Evolutionary conservation across 2,329 filamentous ascomycete genomes (phyloP), one percentile per base, ranked within the genome.

Genomic region (Gremmenia infestans): DNA sequence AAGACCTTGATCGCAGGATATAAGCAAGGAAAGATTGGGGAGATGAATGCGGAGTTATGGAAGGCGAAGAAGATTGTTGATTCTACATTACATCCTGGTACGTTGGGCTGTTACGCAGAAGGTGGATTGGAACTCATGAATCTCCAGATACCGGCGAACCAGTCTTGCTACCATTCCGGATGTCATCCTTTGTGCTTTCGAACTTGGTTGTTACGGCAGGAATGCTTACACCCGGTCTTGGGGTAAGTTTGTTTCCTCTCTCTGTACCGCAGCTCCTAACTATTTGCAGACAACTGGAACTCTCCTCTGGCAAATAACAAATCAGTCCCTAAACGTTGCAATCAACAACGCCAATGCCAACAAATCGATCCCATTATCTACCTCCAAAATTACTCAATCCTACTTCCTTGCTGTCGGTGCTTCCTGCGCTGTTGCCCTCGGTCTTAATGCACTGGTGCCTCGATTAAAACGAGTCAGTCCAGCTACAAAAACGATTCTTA

Each of bases 341-440:
- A 93, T 99, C 80, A 99, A 99, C 81, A 91, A 85, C 71, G 89
- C 93, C 70, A 99, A 99, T 72, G 91, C 93, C 61, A 99, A 99
- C 81, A 99, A 99, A 74, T 96, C 91, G 40, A 92, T 91, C 3
- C 91, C 93, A 1, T 81, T 97, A 60, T 88, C 89, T 19, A 87
- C 84, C 57, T 82, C 83, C 22, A 89, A 90, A 64, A 86, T 99
- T 60, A 82, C 87, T 60, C 86, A 96, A 73, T 97, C 91, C 51
- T 99, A 97, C 78, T 82, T 88, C 70, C 81, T 96, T 59, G 94
- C 94, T 53, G 94, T 99, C 19, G 86, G 89, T 54, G 93, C 94
- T 35, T 96, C 91, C 14, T 99, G 94, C 76, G 89, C 88, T 61
- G 94, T 99, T 9, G 94, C 94, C 4, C 81, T 97, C 0, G 92